Conservation (phyloP, 495 filamentous ascomycete species). For the Aspergillus saccharolyticus region DNA sequence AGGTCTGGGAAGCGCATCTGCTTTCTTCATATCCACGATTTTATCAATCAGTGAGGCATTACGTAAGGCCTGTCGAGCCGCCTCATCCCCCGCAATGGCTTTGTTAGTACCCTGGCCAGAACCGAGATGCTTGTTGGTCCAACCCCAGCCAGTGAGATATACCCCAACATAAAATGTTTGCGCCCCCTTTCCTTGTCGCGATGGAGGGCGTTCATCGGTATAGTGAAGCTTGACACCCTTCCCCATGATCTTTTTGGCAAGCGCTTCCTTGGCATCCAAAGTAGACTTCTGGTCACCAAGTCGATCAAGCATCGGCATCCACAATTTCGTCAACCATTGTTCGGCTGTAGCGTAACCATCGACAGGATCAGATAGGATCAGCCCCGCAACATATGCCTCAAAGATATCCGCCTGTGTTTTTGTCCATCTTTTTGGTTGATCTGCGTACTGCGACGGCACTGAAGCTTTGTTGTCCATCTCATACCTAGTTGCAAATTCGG, state of each 20-base stretch:
- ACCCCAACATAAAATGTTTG: constrained; percentile 64
- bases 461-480: constrained; percentile 57
- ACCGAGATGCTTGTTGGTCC: constrained; percentile 58
- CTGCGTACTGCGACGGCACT: constrained; percentile 40
- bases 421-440: constrained; percentile 45
- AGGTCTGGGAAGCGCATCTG: not conserved
- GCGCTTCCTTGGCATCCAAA: constrained; percentile 45
- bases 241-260: constrained; percentile 52
- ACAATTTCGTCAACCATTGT: constrained; percentile 66
- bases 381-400: constrained; percentile 79
- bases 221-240: constrained; percentile 64
- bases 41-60: constrained; percentile 54
- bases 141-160: constrained; percentile 70
- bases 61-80: constrained; percentile 60
- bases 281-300: constrained; percentile 35
- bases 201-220: constrained; percentile 46
- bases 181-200: constrained; percentile 52
- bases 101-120: constrained; percentile 65
- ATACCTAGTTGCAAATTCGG: constrained; percentile 59
- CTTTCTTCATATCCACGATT: constrained; percentile 26
- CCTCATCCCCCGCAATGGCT: constrained; percentile 65
- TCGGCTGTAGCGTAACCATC: constrained; percentile 55
- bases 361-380: constrained; percentile 58
- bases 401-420: constrained; percentile 82
- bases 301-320: constrained; percentile 46